Conservation (phyloP, 345 rosid species). For the Turritis glabra region DNA sequence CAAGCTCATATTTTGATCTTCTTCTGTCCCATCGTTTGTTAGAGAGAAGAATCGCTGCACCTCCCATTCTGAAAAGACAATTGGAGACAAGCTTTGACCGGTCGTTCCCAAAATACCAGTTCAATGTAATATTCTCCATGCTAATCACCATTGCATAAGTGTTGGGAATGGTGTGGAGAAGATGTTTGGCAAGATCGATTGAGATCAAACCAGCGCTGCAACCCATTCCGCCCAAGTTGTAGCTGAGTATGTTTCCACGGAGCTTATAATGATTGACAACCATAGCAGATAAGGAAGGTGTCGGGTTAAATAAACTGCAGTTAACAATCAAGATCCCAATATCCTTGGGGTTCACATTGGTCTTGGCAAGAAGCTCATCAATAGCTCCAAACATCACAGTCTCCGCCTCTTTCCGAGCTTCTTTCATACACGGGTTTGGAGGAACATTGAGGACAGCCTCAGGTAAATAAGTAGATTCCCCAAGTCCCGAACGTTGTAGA, state of each 20-base stretch:
- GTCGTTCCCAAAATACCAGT: conserved; percentile 64
- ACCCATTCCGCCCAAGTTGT: conserved; percentile 68
- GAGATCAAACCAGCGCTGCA: conserved; percentile 69
- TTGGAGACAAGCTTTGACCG: conserved; percentile 59
- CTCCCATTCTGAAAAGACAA: conserved; percentile 63
- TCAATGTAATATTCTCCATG: conserved; percentile 57
- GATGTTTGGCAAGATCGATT: conserved; percentile 56
- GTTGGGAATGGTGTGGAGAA: conserved; percentile 50
- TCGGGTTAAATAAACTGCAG: conserved; percentile 63
- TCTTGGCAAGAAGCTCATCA: conserved; percentile 54
- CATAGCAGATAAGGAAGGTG: conserved; percentile 63
- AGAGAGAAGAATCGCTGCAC: conserved; percentile 57
- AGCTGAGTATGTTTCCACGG: conserved; percentile 56
- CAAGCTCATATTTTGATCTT: conserved; percentile 54
- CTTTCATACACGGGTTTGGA: conserved; percentile 55
- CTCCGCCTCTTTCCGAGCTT: conserved; percentile 59
- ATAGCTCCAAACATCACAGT: conserved; percentile 61
- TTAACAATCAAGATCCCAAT: conserved; percentile 59
- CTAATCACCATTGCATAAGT: conserved; percentile 56
- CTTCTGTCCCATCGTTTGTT: conserved; percentile 50
- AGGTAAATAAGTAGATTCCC: conserved; percentile 59
- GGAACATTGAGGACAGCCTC: conserved; percentile 53
- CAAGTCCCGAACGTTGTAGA: conserved; percentile 58
- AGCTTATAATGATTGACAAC: conserved; percentile 58
- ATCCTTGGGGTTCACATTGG: conserved; percentile 49